phyloP scores from a whole-genome alignment of 805 yeast genomes.

The Kuraishia molischiana region DNA sequence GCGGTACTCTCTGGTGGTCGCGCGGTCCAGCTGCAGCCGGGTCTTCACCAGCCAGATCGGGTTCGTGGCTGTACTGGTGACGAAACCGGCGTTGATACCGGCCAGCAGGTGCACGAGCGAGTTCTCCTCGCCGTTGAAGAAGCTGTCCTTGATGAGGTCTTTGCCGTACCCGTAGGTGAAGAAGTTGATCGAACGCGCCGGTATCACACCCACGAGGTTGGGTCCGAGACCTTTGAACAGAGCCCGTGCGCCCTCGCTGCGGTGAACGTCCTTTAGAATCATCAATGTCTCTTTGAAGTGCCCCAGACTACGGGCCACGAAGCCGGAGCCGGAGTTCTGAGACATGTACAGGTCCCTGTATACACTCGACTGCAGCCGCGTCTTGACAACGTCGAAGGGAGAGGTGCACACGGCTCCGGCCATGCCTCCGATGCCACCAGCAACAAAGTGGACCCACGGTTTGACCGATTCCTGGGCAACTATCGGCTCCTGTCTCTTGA shows the following conservation, averaged over 20 bases:
- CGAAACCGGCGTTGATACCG: conserved; percentile 88
- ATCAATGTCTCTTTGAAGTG: conserved; percentile 80
- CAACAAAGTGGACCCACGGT: conserved; percentile 79
- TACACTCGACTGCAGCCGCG: conserved; percentile 86
- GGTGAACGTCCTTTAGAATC: conserved; percentile 60
- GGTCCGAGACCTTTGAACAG: conserved; percentile 95
- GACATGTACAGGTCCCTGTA: conserved; percentile 46
- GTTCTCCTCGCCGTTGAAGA: conserved; percentile 69
- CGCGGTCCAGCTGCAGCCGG: conserved; percentile 81
- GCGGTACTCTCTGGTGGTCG: conserved; percentile 51
- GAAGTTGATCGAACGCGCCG: conserved; percentile 94
- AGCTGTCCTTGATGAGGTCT: conserved; percentile 52
- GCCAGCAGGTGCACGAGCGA: conserved; percentile 80
- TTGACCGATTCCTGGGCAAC: conserved; percentile 14
- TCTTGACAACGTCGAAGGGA: conserved; percentile 94
- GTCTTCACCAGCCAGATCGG: conserved; percentile 98
- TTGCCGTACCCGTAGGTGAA: conserved; percentile 95
- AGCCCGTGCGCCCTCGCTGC: conserved; percentile 74
- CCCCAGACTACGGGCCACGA: conserved; percentile 27
- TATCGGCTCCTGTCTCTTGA: conserved; percentile 17
- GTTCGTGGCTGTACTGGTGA: conserved; percentile 91
- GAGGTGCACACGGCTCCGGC: conserved; percentile 91
- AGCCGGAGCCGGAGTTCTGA: conserved; percentile 24
- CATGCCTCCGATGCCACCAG: conserved; percentile 95
- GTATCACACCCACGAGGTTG: conserved; percentile 92